phyloP scores from a whole-genome alignment of 2,329 filamentous ascomycete genomes.

The Dactylella cylindrospora region DNA sequence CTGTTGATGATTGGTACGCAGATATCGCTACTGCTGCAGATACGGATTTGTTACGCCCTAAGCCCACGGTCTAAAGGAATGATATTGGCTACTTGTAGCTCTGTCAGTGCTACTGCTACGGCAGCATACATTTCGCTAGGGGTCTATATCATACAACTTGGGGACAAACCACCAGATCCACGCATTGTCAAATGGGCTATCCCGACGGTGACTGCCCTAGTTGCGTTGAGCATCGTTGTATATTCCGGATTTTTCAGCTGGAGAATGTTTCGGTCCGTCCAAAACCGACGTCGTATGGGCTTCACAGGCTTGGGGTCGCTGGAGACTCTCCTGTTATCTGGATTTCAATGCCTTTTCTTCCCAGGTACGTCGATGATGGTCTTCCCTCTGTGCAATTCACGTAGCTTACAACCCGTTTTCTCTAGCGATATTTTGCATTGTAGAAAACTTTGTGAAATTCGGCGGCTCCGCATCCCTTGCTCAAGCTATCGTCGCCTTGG shows the following conservation, averaged over 20 bases:
- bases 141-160: constrained; percentile 57
- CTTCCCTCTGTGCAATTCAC: neutral
- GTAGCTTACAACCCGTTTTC: neutral
- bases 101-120: constrained; percentile 58
- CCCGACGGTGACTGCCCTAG: constrained; percentile 27
- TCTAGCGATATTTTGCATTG: constrained; percentile 63
- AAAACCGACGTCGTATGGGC: constrained; percentile 13
- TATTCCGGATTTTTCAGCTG: constrained; percentile 44
- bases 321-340: constrained; percentile 30
- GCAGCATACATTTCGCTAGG: constrained; percentile 59
- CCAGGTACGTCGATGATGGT: constrained; percentile 5
- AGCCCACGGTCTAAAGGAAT: constrained; percentile 45
- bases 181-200: constrained; percentile 34
- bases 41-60: constrained; percentile 61
- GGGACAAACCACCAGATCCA: constrained; percentile 47
- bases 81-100: constrained; percentile 56
- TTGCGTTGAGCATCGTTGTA: constrained; percentile 28
- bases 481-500: constrained; percentile 63
- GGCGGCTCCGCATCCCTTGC: constrained; percentile 61
- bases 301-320: constrained; percentile 40
- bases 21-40: constrained; percentile 64
- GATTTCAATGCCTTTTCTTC: constrained; percentile 25
- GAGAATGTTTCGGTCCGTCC: constrained; percentile 18
- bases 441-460: constrained; percentile 59
- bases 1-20: constrained; percentile 61